Evolutionary conservation across 441 rosid genomes (phyloP).

Genomic region (Syzygium syzygioides): DNA sequence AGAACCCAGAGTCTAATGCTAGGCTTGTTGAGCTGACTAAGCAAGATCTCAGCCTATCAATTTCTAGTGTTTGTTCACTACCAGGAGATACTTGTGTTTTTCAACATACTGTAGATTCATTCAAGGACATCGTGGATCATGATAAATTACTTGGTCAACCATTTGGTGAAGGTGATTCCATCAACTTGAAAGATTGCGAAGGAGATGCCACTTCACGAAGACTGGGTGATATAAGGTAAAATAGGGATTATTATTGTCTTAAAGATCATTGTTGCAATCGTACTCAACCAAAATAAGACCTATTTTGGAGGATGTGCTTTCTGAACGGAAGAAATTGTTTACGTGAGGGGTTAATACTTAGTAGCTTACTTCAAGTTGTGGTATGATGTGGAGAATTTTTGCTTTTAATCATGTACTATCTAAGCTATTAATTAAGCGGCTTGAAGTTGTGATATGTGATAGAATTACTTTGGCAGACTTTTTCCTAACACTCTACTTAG

Average conservation of each 20-base stretch:
- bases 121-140: constrained; percentile 13
- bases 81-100: constrained; percentile 4
- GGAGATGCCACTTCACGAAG: constrained; percentile 4
- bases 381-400: background rate
- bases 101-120: constrained; percentile 1
- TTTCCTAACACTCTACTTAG: background rate
- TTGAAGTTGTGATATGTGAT: background rate
- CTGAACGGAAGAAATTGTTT: background rate
- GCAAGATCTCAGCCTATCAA: constrained; percentile 12
- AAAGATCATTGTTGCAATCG: background rate
- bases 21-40: constrained; percentile 24
- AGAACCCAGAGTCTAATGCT: constrained; percentile 18
- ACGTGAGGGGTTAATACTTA: background rate
- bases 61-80: constrained; percentile 11
- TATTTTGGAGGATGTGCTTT: background rate
- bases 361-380: background rate
- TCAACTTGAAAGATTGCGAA: background rate
- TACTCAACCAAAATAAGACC: background rate
- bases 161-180: constrained; percentile 9
- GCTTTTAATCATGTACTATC: background rate
- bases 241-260: background rate
- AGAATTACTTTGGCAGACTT: background rate
- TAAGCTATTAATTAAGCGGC: background rate
- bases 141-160: constrained; percentile 24
- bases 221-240: constrained; percentile 8